These are phyloP conservation scores for Globisporangium spiculum DNA, from an alignment of 352 stramenopile genomes.

Conservation along the genomic window DNA sequence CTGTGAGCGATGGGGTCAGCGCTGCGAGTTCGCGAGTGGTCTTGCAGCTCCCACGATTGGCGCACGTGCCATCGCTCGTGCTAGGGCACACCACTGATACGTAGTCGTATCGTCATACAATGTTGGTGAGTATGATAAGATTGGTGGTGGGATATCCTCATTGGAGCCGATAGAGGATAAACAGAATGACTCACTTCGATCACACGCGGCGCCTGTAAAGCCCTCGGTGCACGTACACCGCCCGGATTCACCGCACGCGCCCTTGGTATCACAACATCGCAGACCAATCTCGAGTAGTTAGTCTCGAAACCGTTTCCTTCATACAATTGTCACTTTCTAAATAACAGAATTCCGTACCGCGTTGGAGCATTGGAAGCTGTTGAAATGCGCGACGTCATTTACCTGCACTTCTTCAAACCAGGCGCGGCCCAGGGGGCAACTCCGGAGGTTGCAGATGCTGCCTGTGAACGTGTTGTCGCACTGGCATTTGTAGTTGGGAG, in stretches of 20 bases:
- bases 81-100: conserved; percentile 46
- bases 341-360: conserved; percentile 26
- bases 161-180: not conserved
- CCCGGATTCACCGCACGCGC: conserved; percentile 51
- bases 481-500: conserved; percentile 43
- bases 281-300: not conserved
- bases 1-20: conserved; percentile 33
- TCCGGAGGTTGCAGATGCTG: conserved; percentile 52
- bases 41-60: conserved; percentile 39
- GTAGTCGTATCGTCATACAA: not conserved
- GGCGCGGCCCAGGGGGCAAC: conserved; percentile 48
- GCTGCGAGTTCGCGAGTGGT: conserved; percentile 54
- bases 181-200: conserved; percentile 39
- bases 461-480: conserved; percentile 52
- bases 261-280: conserved; percentile 22
- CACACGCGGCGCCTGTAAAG: conserved; percentile 70
- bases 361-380: conserved; percentile 65
- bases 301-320: not conserved
- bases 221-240: conserved; percentile 53
- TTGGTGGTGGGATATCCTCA: not conserved
- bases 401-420: conserved; percentile 63
- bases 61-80: conserved; percentile 33
- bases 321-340: no score
- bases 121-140: not conserved
- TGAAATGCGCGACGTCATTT: conserved; percentile 55